phyloP scores from a whole-genome alignment of 305 asterid species.

The Solanum hybrid region DNA sequence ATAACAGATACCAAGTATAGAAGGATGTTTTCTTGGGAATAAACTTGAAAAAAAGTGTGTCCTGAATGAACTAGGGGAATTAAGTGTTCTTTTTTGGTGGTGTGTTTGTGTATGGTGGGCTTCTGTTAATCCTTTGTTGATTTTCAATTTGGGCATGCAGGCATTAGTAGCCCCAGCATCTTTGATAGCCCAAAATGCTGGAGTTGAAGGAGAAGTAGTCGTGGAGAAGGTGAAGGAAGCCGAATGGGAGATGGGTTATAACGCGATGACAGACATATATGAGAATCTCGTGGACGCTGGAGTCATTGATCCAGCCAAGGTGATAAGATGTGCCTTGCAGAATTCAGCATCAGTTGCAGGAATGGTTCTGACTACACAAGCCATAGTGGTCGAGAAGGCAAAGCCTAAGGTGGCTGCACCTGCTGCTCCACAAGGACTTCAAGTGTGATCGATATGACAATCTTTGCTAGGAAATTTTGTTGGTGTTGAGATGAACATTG shows the following conservation, averaged over 20 bases:
- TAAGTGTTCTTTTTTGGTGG: background rate
- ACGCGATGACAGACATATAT: conserved; percentile 72
- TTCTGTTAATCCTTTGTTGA: background rate
- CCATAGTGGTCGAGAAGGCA: conserved; percentile 79
- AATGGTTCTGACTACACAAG: conserved; percentile 97
- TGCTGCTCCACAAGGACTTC: conserved; percentile 22
- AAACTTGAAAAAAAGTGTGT: background rate
- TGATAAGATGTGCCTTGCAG: conserved; percentile 90
- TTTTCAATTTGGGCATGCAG: conserved; percentile 20
- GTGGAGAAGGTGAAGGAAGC: conserved; percentile 69
- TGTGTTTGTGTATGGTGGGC: background rate
- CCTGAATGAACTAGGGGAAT: background rate
- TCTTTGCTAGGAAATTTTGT: conserved; percentile 10
- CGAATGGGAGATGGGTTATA: conserved; percentile 91
- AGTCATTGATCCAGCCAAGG: conserved; percentile 95
- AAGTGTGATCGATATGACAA: conserved; percentile 21
- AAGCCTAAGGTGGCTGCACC: conserved; percentile 35
- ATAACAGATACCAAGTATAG: background rate
- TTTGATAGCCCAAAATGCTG: conserved; percentile 87
- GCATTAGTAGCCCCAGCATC: conserved; percentile 85
- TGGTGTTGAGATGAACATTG: conserved; percentile 1
- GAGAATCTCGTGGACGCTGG: conserved; percentile 83
- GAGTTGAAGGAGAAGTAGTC: conserved; percentile 94
- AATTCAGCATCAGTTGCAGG: conserved; percentile 95
- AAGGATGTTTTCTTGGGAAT: background rate